phyloP scores from a whole-genome alignment of 2,329 filamentous ascomycete genomes.

The Kalmusia sp. region DNA sequence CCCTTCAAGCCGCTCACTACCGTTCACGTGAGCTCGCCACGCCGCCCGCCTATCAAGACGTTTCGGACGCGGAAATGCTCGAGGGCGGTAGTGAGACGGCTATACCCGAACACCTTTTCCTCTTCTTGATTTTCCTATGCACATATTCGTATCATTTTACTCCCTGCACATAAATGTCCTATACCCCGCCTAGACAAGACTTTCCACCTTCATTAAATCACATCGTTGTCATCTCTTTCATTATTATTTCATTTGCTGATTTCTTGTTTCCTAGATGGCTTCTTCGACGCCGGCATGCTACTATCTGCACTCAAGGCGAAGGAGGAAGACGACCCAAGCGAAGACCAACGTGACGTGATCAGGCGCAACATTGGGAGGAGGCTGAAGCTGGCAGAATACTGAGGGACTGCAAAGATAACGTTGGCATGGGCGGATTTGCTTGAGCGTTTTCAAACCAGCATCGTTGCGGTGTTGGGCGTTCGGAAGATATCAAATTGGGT shows the following conservation, averaged over 20 bases:
- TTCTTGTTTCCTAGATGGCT: constrained; percentile 72
- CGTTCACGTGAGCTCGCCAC: constrained; percentile 37
- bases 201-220: no score
- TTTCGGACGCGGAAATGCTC: constrained; percentile 23
- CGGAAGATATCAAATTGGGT: background rate
- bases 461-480: background rate
- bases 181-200: constrained; percentile 15
- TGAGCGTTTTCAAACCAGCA: no score
- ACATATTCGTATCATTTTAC: background rate
- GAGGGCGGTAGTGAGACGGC: constrained; percentile 26
- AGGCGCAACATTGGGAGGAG: constrained; percentile 78
- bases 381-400: constrained; percentile 74
- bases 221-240: constrained; percentile 8
- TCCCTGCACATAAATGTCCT: constrained; percentile 11
- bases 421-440: no score
- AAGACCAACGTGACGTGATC: constrained; percentile 66
- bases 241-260: constrained; percentile 33
- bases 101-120: constrained; percentile 22
- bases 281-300: constrained; percentile 97
- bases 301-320: constrained; percentile 83
- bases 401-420: no score
- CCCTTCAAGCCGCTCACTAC: constrained; percentile 42
- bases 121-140: constrained; percentile 4
- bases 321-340: constrained; percentile 58
- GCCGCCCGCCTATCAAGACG: constrained; percentile 27